Evolutionary conservation across 2,329 filamentous ascomycete genomes (phyloP), one percentile per base, ranked within the genome.

Genomic region (Cercospora zeina): DNA sequence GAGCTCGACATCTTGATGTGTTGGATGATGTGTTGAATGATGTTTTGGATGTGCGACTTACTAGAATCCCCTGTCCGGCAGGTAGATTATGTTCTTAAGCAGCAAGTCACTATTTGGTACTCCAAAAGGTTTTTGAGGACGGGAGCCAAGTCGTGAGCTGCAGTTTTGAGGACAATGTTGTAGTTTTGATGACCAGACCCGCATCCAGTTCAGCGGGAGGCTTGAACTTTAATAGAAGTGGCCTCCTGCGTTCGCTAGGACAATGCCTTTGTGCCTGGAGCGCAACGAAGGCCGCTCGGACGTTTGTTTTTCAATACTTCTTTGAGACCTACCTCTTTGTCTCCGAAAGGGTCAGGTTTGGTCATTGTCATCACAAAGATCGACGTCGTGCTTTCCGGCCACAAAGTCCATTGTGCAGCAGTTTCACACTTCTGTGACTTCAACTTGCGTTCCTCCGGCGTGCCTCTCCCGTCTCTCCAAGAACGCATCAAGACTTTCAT

Each of bases 21-120:
- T 45, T 45, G 39, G 10, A 13, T 27, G 24, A 27, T 27, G 24
- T 27, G 39, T 13, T 45, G 39, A n/a, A 13, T 27, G 24, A 27
- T 27, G 24, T 27, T 16, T 13, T 45, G 16, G 11, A 2, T 24
- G 7, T 21, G 16, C 10, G 19, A 54, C 33, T 54, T 27, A 54
- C 51, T 6, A 7, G 16, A 54, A 45, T 14, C 36, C 14, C 51
- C 19, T 54, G 51, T 39, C 51, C 51, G 36, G 51, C 51, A 54
- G 33, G 51, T 54, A 54, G 10, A 45, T 42, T 45, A 45, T 21
- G 21, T 45, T 3, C 24, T 24, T 21, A 16, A 10, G 11, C 19
- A 19, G 39, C 39, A 19, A 45, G 16, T 45, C 19, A 45, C 10
- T 27, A 27, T 27, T 27, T 27, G 24, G 24, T 27, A 27, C 24